A percentile compares a stretch with the other conserved stretches of the same genome.
Conservation (phyloP, 2,329 filamentous ascomycete species). For the Bipolaris gigantea region DNA sequence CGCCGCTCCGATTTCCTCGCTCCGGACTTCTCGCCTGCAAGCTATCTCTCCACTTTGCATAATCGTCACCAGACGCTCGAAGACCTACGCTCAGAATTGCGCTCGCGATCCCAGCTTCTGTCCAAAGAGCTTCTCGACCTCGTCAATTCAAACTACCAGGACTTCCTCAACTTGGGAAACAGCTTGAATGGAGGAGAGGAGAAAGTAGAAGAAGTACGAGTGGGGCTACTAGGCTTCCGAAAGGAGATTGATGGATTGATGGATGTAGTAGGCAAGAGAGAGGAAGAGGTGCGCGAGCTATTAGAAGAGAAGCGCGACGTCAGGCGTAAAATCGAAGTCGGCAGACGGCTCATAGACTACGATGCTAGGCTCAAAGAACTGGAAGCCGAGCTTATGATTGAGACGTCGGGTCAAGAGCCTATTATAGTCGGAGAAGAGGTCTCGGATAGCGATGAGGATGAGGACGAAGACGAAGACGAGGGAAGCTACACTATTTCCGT, state of each 20-base stretch:
- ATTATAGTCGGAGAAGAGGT: constrained; percentile 17
- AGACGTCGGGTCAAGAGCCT: constrained; percentile 22
- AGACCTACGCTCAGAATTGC: constrained; percentile 83
- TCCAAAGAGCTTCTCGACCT: constrained; percentile 88
- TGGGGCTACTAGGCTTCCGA: constrained; percentile 82
- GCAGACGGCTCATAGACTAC: constrained; percentile 66
- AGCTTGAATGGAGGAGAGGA: constrained; percentile 87
- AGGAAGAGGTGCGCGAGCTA: constrained; percentile 63
- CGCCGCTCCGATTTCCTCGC: constrained; percentile 80
- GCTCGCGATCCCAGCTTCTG: constrained; percentile 76
- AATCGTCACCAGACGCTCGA: constrained; percentile 95
- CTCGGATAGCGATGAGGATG: constrained; percentile 28
- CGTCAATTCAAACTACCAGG: constrained; percentile 92
- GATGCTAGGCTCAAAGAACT: constrained; percentile 64
- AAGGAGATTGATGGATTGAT: constrained; percentile 78
- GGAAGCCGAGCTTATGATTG: constrained; percentile 65
- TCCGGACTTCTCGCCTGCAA: constrained; percentile 72
- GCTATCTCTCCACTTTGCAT: constrained; percentile 79
- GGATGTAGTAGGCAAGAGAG: constrained; percentile 64
- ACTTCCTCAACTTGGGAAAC: constrained; percentile 81
- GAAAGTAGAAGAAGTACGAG: constrained; percentile 83
- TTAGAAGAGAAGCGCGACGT: constrained; percentile 73
- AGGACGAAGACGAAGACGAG: constrained; percentile 42
- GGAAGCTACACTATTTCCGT: constrained; percentile 35
- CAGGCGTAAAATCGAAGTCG: constrained; percentile 64